Conservation (phyloP, 73 alveolate species). For the Stentor coeruleus region DNA sequence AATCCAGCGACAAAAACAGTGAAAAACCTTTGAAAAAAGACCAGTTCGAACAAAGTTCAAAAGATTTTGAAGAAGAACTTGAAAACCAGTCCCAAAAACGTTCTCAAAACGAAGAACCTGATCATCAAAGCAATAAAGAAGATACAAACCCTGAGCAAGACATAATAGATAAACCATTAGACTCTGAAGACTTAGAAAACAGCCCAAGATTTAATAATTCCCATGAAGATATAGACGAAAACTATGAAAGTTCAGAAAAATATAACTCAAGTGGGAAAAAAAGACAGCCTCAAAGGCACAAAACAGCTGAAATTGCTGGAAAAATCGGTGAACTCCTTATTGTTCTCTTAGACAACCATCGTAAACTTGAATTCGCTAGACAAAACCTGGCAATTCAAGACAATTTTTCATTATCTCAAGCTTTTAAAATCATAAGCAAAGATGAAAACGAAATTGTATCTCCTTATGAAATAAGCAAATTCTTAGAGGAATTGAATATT, state of each 20-base stretch:
- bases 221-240: neutral
- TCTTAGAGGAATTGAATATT: neutral
- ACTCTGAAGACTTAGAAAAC: neutral
- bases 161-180: neutral
- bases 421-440: neutral
- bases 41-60: neutral
- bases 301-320: no score
- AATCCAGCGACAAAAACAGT: conserved; percentile 22
- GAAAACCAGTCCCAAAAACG: neutral
- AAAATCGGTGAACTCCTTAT: no score
- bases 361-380: conserved; percentile 9
- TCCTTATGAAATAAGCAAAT: neutral
- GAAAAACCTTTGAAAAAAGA: neutral
- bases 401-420: neutral
- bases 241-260: neutral
- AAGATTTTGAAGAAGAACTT: neutral
- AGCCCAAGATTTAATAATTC: neutral
- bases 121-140: neutral
- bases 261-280: no score
- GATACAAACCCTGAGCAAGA: neutral
- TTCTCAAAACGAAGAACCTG: neutral
- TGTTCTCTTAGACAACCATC: no score
- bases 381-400: conserved; percentile 25
- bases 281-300: no score
- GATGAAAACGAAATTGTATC: neutral